Base-by-base conservation (phyloP, 2,329 filamentous ascomycete genomes). In the Aspergillus piperis region DNA sequence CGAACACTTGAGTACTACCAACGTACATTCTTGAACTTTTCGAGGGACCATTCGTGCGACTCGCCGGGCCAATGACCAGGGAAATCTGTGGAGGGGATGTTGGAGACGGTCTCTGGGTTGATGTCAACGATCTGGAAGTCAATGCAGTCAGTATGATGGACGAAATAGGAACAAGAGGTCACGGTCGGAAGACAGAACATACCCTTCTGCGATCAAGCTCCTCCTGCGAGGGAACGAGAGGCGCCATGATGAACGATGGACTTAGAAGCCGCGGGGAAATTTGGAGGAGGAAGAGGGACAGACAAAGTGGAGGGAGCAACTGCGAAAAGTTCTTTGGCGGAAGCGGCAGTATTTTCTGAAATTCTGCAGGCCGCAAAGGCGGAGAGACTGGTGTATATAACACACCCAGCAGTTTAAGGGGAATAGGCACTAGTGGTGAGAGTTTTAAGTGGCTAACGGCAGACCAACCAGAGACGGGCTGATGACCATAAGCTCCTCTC, bases 21-120 rank as follows among this genome's bases (percentile, higher is more conserved):
- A 68, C 73, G 58, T 78, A 85, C 84, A 56, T 84, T 72, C 64
- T 81, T 83, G 79, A 96, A 96, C 63, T 86, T 83, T 1, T 90
- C 83, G 55, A 92, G 80, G 62, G 90, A 84, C 89, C 92, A 97
- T 54, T 85, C 83, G 72, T 92, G 84, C 78, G 96, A 90, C 80
- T 98, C 95, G 68, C 91, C 91, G 3, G 91, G 90, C 81, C 89
- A 95, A 77, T 96, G 92, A 66, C 90, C 90, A 15, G 96, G 96
- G 75, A 94, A 96, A 74, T 98, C 94, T 70, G 88, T 96, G 50
- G 92, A 95, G 63, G 89, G 85, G 69, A 94, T 90, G 80, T 98
- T 88, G 68, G 90, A 90, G 71, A 99, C 90, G 21, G 91, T 97
- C 79, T 99, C 95, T 68, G 88, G 83, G 77, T 95, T 91, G 79